A percentile compares a stretch with the other conserved stretches of the same genome.
phyloP scores from a whole-genome alignment of 495 filamentous ascomycete genomes.

The Chaetomium cochliodes region DNA sequence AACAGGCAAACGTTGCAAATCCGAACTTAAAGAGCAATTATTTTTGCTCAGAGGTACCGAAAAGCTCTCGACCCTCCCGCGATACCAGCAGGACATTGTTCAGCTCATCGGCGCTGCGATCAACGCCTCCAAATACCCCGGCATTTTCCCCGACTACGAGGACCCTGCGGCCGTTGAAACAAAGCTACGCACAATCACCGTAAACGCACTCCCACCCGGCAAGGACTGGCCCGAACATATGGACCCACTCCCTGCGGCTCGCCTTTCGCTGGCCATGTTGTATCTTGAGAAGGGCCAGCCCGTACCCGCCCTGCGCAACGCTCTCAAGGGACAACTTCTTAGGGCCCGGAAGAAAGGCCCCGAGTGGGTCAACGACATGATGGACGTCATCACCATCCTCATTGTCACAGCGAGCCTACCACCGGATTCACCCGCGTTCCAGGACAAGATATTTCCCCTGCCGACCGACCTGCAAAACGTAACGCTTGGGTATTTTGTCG shows the following conservation, averaged over 20 bases:
- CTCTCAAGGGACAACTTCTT: conserved; percentile 25
- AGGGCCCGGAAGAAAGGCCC: conserved; percentile 13
- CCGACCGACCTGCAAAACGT: conserved; percentile 21
- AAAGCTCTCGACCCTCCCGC: conserved; percentile 1
- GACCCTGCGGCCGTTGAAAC: conserved; percentile 22
- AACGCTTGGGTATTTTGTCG: conserved; percentile 25
- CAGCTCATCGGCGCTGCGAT: conserved; percentile 19
- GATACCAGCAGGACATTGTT: conserved; percentile 18
- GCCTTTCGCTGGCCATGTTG: conserved; percentile 23
- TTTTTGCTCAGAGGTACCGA: not conserved
- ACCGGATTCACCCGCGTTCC: conserved; percentile 3
- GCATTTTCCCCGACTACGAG: conserved; percentile 20
- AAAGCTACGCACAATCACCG: conserved; percentile 18
- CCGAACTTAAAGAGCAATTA: conserved; percentile 15
- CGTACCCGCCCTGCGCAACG: conserved; percentile 22
- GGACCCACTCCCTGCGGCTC: conserved; percentile 28
- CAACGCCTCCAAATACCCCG: conserved; percentile 19
- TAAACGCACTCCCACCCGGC: not conserved
- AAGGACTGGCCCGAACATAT: conserved; percentile 26
- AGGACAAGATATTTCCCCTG: conserved; percentile 18
- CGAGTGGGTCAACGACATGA: conserved; percentile 30
- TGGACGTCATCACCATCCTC: conserved; percentile 21
- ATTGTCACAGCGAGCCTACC: conserved; percentile 11
- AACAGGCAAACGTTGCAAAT: conserved; percentile 28
- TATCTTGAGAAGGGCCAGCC: conserved; percentile 22